Evolutionary conservation across 305 asterid genomes (phyloP).

Genomic region (Plantago lanceolata): DNA sequence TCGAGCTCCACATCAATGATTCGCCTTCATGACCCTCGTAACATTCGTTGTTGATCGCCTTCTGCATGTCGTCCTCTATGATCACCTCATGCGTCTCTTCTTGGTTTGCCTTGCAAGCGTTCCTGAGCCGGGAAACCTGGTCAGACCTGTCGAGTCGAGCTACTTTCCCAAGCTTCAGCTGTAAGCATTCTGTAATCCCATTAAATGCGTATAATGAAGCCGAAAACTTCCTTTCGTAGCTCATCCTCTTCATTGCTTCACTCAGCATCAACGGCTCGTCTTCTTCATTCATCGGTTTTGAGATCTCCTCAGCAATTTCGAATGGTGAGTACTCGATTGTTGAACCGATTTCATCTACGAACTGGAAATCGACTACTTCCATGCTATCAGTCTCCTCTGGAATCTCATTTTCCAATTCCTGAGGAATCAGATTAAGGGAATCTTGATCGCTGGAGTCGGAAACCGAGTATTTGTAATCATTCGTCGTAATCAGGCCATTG

Average conservation of each 20-base stretch:
- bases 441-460: conserved; percentile 22
- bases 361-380: conserved; percentile 41
- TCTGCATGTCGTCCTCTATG: conserved; percentile 24
- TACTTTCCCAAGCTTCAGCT: conserved; percentile 36
- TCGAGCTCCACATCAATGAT: conserved; percentile 52
- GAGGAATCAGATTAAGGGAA: conserved; percentile 24
- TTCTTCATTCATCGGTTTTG: conserved; percentile 32
- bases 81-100: conserved; percentile 19
- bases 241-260: conserved; percentile 66
- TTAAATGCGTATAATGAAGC: conserved; percentile 70
- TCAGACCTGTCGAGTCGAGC: conserved; percentile 38
- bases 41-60: conserved; percentile 9
- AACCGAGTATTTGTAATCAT: conserved; percentile 7
- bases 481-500: background rate
- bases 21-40: conserved; percentile 36
- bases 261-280: conserved; percentile 43
- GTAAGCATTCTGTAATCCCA: conserved; percentile 62
- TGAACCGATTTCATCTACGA: conserved; percentile 45
- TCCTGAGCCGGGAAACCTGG: conserved; percentile 39
- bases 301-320: conserved; percentile 47
- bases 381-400: conserved; percentile 24
- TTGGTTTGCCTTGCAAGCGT: conserved; percentile 41
- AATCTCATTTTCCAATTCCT: conserved; percentile 27
- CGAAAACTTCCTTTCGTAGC: conserved; percentile 64
- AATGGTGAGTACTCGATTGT: conserved; percentile 43